Conservation (phyloP, 2,329 filamentous ascomycete genomes). For the Fusarium sp. region DNA sequence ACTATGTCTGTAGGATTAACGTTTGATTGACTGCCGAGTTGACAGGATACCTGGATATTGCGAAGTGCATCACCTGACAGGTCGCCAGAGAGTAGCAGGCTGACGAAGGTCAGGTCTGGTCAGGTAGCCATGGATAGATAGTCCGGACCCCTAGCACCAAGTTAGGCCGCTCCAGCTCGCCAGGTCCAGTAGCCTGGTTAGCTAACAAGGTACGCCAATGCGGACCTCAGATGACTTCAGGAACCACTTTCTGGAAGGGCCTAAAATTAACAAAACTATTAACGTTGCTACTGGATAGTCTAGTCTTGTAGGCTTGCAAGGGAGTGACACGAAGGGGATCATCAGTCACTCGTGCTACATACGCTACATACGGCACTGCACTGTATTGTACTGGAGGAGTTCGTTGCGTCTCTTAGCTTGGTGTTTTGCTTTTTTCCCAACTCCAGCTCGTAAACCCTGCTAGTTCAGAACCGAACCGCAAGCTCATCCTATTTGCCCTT, state of each 20-base stretch:
- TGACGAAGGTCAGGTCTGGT: background rate
- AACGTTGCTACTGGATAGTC: conserved; percentile 4
- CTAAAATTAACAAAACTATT: conserved; percentile 12
- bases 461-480: background rate
- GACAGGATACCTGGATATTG: background rate
- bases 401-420: conserved; percentile 9
- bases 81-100: background rate
- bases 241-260: conserved; percentile 8
- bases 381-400: background rate
- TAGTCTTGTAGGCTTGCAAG: background rate
- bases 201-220: background rate
- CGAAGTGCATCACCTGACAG: background rate
- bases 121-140: background rate
- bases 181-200: background rate
- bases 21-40: conserved; percentile 16
- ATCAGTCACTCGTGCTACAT: conserved; percentile 11
- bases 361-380: background rate
- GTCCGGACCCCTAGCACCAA: background rate
- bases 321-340: conserved; percentile 20
- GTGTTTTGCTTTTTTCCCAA: conserved; percentile 3
- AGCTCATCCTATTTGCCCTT: background rate
- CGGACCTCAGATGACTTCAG: background rate
- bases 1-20: conserved; percentile 12
- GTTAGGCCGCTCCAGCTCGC: background rate
- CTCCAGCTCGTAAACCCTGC: conserved; percentile 8